Base-by-base conservation (phyloP, 1,284 basidiomycete species). In the Gomphus sp. region DNA sequence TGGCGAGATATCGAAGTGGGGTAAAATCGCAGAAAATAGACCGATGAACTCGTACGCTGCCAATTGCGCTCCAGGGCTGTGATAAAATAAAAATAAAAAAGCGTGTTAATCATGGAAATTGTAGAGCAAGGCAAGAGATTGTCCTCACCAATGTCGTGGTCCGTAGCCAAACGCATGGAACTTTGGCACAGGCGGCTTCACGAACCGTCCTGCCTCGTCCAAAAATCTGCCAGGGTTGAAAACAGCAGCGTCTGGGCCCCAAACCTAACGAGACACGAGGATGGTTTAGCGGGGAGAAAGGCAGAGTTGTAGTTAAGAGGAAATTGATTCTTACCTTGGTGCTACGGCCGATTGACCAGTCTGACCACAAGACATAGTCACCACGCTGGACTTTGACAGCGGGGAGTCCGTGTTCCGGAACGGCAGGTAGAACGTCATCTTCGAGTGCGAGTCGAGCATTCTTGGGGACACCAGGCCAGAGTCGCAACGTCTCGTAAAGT, bases 381-480 rank as follows among this genome's bases (percentile, higher is more conserved):
- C 67, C 66, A 48, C 64, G 64, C 39, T 56, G 56, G 6, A 68
- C 51, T 45, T 61, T 58, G 22, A 67, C 62, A 5, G 61, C 60
- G 4, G 51, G 49, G 14, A 62, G 51, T 28, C 62, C 60, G 18
- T 58, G 52, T 22, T 61, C 60, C 0, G 65, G 64, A 10, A 68
- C 43, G 0, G 65, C 63, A 8, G 68, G 68, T 16, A 69, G 62
- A 3, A 65, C 60, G 48, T 68, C 67, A 25, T 69, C 67, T 11
- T 39, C 22, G 18, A 63, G 25, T 1, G 67, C 67, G 6, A 63
- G 37, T 2, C 67, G 63, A 3, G 62, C 64, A 55, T 69, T 69
- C 63, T 69, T 68, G 1, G 67, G 66, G 14, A 68, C 39, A 33
- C 66, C 67, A 16, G 67, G 67, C 66, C 66, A 69, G n/a, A 69